Evolutionary conservation across 306 rosid genomes (phyloP).

Genomic region (Hylodesmum podocarpum): DNA sequence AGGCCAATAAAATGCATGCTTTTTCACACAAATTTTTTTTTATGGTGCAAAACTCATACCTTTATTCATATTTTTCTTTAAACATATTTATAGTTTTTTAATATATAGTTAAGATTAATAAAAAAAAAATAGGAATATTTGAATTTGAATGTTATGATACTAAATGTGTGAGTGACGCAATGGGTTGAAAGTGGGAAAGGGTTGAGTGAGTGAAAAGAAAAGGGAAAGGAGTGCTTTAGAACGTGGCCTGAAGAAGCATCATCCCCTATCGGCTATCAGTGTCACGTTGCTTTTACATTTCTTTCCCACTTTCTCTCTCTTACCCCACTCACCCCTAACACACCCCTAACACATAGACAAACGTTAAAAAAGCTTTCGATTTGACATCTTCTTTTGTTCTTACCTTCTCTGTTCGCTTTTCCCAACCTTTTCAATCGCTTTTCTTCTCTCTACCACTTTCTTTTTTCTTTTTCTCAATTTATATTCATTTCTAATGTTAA

Average conservation of each 20-base stretch:
- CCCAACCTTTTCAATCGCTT: slow-evolving; percentile 47
- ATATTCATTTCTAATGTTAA: no score
- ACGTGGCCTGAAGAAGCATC: slow-evolving; percentile 25
- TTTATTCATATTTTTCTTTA: background rate
- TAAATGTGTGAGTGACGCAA: no score
- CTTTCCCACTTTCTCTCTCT: slow-evolving; percentile 19
- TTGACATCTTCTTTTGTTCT: slow-evolving; percentile 63
- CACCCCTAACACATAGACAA: background rate
- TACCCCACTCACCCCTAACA: slow-evolving; percentile 6
- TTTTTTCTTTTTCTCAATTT: background rate
- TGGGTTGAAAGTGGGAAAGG: no score
- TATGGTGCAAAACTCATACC: no score
- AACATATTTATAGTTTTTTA: no score
- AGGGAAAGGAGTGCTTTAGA: slow-evolving; percentile 8
- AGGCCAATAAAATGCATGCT: background rate
- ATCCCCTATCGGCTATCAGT: slow-evolving; percentile 34
- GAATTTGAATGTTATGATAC: no score
- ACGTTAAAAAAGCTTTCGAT: slow-evolving; percentile 56
- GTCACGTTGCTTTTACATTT: slow-evolving; percentile 36
- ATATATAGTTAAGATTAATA: background rate
- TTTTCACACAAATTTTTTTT: background rate
- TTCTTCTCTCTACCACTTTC: no score
- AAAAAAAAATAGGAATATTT: background rate
- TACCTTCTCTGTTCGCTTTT: slow-evolving; percentile 47
- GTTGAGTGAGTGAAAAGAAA: background rate